A percentile compares a stretch with the other conserved stretches of the same genome.
phyloP scores from a whole-genome alignment of 78 protist species.

The Dictyostelium discoideum region DNA sequence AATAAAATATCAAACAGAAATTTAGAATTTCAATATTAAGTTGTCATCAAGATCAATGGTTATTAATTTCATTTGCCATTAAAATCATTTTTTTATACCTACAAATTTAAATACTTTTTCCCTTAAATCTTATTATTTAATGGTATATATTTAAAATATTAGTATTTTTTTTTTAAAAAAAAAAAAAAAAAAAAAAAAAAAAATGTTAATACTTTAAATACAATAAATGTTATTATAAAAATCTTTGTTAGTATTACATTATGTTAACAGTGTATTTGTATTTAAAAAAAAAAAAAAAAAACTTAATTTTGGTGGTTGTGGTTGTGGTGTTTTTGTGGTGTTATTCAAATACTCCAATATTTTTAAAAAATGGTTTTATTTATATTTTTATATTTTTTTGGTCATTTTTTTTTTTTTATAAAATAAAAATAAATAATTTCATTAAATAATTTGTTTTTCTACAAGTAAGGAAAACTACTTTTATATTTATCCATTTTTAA shows the following conservation, averaged over 20 bases:
- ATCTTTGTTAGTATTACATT: neutral
- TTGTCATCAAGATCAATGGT: neutral
- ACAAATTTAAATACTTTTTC: no score
- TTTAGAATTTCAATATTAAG: neutral
- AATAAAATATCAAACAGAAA: neutral
- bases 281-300: no score
- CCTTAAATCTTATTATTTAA: no score
- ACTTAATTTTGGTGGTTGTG: neutral
- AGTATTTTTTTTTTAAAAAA: no score
- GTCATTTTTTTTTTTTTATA: no score
- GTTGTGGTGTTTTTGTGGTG: neutral
- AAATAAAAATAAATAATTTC: neutral
- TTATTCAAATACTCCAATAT: neutral
- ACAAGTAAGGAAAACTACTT: neutral
- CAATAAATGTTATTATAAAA: no score
- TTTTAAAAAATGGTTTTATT: no score
- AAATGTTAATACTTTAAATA: no score
- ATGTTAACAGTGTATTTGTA: neutral
- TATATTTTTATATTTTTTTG: no score
- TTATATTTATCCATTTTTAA: neutral
- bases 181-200: no score
- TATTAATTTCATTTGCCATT: neutral
- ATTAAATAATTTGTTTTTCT: neutral
- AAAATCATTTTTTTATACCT: no score
- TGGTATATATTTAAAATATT: no score